These are phyloP conservation scores for Solanum hybrid DNA, from an alignment of 305 asterid genomes.

Conservation along the genomic window DNA sequence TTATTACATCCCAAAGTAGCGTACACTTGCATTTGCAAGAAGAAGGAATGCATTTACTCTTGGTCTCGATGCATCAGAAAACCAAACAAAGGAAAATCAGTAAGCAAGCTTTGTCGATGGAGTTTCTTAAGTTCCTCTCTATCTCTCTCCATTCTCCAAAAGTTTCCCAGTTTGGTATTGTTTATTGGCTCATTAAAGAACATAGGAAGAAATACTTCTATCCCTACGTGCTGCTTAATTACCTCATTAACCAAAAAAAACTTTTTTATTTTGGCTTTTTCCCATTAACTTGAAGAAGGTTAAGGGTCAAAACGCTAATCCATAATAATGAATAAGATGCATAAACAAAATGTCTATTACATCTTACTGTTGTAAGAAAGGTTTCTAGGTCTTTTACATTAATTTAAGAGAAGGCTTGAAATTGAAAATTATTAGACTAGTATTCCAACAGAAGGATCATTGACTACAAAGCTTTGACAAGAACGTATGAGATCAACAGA, in stretches of 20 bases:
- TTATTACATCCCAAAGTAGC: background rate
- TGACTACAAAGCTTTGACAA: background rate
- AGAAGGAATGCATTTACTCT: background rate
- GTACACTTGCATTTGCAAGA: background rate
- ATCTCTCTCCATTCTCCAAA: background rate
- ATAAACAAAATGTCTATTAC: background rate
- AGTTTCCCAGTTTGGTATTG: background rate
- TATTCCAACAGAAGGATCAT: background rate
- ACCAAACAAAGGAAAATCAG: background rate
- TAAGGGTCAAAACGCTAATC: background rate
- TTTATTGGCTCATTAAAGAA: background rate
- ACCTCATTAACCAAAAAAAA: background rate
- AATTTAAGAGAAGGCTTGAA: background rate
- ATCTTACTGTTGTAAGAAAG: background rate
- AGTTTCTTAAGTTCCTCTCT: background rate
- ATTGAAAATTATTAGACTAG: background rate
- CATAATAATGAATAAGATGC: background rate
- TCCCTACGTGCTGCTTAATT: background rate
- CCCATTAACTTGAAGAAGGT: background rate
- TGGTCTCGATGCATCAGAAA: background rate
- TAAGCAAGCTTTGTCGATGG: background rate
- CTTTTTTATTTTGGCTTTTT: background rate
- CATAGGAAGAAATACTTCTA: background rate
- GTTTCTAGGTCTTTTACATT: background rate
- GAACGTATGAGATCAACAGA: background rate